These are phyloP conservation scores for Cyclotella choctawhatcheeana DNA, from an alignment of 108 stramenopile species.

Conservation along the genomic window DNA sequence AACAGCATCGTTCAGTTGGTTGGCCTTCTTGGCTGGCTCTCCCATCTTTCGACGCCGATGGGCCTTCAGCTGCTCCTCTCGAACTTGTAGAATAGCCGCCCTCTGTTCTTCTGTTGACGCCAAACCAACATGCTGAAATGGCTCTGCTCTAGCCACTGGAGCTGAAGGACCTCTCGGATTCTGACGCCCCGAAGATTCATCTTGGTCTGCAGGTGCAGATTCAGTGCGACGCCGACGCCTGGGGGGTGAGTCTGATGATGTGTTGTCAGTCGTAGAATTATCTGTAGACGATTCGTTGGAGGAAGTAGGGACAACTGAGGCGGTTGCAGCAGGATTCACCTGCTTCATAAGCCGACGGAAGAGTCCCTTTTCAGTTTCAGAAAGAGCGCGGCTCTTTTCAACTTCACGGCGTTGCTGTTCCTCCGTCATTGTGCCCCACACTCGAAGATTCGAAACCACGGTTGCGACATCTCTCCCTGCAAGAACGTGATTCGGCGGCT, in stretches of 20 bases:
- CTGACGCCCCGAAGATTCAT: neutral
- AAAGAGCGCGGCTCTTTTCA: neutral
- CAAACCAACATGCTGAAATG: neutral
- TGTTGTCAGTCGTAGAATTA: neutral
- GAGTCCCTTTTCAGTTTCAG: neutral
- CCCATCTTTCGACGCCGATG: neutral
- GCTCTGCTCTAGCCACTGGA: neutral
- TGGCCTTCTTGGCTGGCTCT: neutral
- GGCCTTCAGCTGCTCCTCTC: neutral
- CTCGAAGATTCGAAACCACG: neutral
- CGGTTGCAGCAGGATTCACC: neutral
- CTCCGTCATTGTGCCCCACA: neutral
- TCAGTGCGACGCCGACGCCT: neutral
- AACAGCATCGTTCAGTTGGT: neutral
- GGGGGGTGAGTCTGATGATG: neutral
- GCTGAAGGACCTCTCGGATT: too few relatives aligned
- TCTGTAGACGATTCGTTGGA: too few relatives aligned
- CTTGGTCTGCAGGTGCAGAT: too few relatives aligned
- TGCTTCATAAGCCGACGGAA: neutral
- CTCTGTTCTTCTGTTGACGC: neutral
- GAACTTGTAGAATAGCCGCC: neutral
- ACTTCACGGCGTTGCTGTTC: neutral
- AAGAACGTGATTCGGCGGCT: neutral
- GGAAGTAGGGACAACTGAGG: neutral
- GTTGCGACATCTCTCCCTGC: neutral